phyloP scores from a whole-genome alignment of 768 basidiomycete species.

The Saitozyma sp. region DNA sequence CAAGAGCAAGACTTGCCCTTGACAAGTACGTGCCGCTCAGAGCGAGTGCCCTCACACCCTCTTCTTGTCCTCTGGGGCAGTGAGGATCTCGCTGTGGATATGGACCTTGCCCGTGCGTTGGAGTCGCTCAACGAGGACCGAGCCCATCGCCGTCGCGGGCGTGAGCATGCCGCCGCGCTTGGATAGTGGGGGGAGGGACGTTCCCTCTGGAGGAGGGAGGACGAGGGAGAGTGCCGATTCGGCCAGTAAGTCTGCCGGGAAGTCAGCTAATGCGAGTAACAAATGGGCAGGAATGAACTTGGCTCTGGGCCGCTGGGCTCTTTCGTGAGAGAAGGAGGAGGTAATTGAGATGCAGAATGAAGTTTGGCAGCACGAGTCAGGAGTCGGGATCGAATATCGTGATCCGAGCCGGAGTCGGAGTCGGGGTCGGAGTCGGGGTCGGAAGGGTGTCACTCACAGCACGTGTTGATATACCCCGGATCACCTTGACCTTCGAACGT shows the following conservation, averaged over 20 bases:
- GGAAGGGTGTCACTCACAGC: conserved; percentile 26
- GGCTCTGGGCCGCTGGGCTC: too few species aligned
- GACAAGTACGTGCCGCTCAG: not conserved
- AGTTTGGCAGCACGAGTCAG: not conserved
- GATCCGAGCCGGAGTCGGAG: too few species aligned
- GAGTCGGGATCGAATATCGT: not conserved
- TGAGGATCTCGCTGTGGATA: conserved; percentile 24
- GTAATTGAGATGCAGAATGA: not conserved
- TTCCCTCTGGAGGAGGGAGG: conserved; percentile 56
- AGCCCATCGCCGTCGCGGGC: conserved; percentile 77
- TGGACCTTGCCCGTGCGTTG: conserved; percentile 57
- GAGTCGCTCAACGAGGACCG: conserved; percentile 69
- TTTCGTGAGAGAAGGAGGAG: not conserved
- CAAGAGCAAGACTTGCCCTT: not conserved
- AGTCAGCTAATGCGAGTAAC: not conserved
- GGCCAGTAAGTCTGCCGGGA: conserved; percentile 64
- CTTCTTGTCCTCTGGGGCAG: not conserved
- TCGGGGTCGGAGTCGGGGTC: too few species aligned
- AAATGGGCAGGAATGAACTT: not conserved
- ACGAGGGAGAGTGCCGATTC: conserved; percentile 75
- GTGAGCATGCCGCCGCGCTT: conserved; percentile 77
- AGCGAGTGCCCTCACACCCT: not conserved
- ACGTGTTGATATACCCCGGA: conserved; percentile 56
- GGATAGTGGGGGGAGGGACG: conserved; percentile 62
- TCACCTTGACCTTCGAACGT: conserved; percentile 69